Conservation (phyloP, 805 yeast genomes). For the Candida cerambycidarum region DNA sequence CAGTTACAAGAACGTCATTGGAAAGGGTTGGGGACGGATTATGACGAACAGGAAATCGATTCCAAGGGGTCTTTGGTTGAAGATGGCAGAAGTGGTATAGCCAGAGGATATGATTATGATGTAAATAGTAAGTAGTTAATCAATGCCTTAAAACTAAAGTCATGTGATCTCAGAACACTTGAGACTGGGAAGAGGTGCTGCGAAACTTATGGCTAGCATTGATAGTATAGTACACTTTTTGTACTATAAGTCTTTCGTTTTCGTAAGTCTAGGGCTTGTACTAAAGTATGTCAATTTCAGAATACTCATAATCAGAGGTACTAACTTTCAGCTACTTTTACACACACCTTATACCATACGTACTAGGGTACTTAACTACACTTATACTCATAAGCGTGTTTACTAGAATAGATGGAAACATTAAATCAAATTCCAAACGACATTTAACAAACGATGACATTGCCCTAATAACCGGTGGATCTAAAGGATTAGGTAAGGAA, state of each 20-base stretch:
- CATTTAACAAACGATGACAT: constrained; percentile 13
- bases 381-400: neutral
- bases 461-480: constrained; percentile 52
- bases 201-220: constrained; percentile 4
- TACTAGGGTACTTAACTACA: neutral
- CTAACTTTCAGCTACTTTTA: too few relatives aligned
- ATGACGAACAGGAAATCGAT: constrained; percentile 38
- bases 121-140: constrained; percentile 5
- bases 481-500: constrained; percentile 49
- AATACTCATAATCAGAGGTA: neutral
- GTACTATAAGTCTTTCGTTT: neutral
- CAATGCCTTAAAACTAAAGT: too few relatives aligned
- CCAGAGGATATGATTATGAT: constrained; percentile 71
- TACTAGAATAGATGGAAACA: constrained; percentile 1
- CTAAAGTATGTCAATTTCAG: neutral
- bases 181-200: too few relatives aligned
- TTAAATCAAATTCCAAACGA: neutral
- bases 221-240: neutral
- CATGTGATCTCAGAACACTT: too few relatives aligned
- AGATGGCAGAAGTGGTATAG: constrained; percentile 84
- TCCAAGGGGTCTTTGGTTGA: constrained; percentile 75
- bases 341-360: too few relatives aligned
- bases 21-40: constrained; percentile 93
- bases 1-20: constrained; percentile 71
- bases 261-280: neutral